Conservation (phyloP, 192 early-diverging fungal species). For the Borealophlyctis nickersoniae region DNA sequence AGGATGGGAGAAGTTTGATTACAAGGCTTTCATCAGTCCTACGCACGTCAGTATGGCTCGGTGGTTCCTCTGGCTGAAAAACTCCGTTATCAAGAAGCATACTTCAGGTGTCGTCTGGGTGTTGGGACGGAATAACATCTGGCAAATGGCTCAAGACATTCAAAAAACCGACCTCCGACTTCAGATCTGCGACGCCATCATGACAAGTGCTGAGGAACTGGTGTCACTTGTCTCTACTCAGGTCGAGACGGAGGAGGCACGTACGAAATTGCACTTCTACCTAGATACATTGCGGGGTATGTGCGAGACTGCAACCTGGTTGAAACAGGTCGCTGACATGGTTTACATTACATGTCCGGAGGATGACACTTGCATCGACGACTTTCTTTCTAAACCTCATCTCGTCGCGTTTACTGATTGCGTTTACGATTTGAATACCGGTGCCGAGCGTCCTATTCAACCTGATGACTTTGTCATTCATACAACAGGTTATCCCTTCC, state of each 20-base stretch:
- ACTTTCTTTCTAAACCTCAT: constrained; percentile 22
- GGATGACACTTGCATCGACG: constrained; percentile 14
- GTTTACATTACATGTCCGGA: not conserved
- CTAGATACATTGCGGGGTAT: no score
- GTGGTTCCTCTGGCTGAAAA: constrained; percentile 4
- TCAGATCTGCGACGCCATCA: constrained; percentile 10
- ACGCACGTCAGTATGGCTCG: constrained; percentile 3
- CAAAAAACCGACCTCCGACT: constrained; percentile 6
- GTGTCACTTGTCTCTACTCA: not conserved
- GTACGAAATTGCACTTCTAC: not conserved
- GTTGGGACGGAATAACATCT: constrained; percentile 15
- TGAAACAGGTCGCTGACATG: not conserved
- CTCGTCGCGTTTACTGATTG: constrained; percentile 20
- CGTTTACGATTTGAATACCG: constrained; percentile 13
- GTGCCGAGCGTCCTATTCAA: constrained; percentile 5
- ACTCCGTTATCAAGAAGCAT: constrained; percentile 5
- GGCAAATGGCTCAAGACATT: not conserved
- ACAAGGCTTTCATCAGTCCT: not conserved
- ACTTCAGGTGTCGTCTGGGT: constrained; percentile 1
- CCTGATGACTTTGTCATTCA: constrained; percentile 12
- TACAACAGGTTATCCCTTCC: constrained; percentile 13
- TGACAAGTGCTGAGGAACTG: not conserved
- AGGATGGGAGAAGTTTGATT: constrained; percentile 17
- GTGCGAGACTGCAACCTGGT: not conserved
- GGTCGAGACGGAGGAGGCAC: not conserved